Evolutionary conservation across 2,329 filamentous ascomycete genomes (phyloP), one percentile per base, ranked within the genome.

Genomic region (Ophioceras dolichostomum): DNA sequence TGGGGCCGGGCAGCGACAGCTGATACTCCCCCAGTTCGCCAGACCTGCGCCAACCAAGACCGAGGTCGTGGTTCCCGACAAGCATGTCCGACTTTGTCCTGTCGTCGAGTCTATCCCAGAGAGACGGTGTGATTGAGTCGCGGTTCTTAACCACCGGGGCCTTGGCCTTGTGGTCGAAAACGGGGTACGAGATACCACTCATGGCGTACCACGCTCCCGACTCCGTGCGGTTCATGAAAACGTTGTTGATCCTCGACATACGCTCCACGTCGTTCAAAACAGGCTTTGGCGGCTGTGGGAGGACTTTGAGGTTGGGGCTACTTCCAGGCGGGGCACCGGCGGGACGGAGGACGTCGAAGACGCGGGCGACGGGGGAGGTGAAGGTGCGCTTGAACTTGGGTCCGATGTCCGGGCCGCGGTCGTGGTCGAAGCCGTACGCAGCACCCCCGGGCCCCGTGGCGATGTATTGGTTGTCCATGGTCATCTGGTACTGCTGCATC

Each of bases 131-230:
- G 19, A 36, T 36, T 4, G 14, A 19, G 12, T 22, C 26, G n/a
- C 34, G 34, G 13, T 36, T 24, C 26, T 36, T 36, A 27, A 19
- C 30, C 22, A 27, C 34, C 16, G 29, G 7, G 3, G 35, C 27
- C 28, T 37, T 30, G 20, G 35, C 28, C n/a, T 31, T 14, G 10
- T n/a, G n/a, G n/a, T 37, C 80, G 20, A 94, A 85, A 9, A 89
- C 70, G 4, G 91, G 91, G 49, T 95, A 96, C 8, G 77, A 77
- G 29, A 68, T 70, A 40, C 93, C 89, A 1, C 89, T 95, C 60
- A 96, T 71, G 22, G 88, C 91, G 56, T 89, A 98, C 87, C 89
- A 96, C 42, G 83, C 83, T 21, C 88, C 89, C n/a, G 68, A 65
- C 39, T 83, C 75, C 2, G 88, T 95, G 47, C 80, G 81, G 54